Evolutionary conservation across 1,284 basidiomycete species (phyloP).

Genomic region (Heterobasidion annosum): DNA sequence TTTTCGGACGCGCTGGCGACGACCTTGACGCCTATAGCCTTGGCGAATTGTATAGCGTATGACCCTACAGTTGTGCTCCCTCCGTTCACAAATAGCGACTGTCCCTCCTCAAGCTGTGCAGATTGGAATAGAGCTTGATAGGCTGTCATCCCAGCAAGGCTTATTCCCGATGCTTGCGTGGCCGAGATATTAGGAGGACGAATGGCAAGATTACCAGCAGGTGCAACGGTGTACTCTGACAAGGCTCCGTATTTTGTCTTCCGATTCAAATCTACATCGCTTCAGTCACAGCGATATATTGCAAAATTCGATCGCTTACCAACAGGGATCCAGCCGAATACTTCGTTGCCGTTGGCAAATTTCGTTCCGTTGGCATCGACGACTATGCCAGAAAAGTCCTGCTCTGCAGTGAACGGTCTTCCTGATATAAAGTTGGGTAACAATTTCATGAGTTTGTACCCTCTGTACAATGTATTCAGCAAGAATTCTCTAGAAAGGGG

Average conservation of each 20-base stretch:
- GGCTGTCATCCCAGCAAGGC: constrained; percentile 48
- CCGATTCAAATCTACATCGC: constrained; percentile 8
- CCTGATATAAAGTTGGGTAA: constrained; percentile 39
- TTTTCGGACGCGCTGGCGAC: constrained; percentile 43
- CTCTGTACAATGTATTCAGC: constrained; percentile 20
- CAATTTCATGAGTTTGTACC: constrained; percentile 46
- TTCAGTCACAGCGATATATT: neutral
- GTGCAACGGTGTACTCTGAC: constrained; percentile 40
- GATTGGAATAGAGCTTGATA: constrained; percentile 37
- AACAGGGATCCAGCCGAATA: constrained; percentile 43
- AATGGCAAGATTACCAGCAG: constrained; percentile 28
- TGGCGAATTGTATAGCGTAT: constrained; percentile 58
- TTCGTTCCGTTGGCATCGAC: constrained; percentile 41
- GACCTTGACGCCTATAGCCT: constrained; percentile 45
- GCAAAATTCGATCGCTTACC: constrained; percentile 19
- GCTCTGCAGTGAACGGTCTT: constrained; percentile 44
- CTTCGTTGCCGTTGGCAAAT: constrained; percentile 46
- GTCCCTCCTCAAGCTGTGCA: constrained; percentile 32
- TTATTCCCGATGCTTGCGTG: constrained; percentile 48
- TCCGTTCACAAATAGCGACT: constrained; percentile 55
- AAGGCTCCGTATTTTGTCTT: constrained; percentile 39
- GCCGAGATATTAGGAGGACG: constrained; percentile 40
- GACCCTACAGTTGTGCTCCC: constrained; percentile 57
- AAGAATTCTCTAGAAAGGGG: neutral
- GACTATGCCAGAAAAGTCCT: constrained; percentile 55